Percentiles rank a stretch among this genome's conserved stretches.
Evolutionary conservation across 495 filamentous ascomycete species (phyloP).

Genomic region (Aspergillus sclerotioniger): DNA sequence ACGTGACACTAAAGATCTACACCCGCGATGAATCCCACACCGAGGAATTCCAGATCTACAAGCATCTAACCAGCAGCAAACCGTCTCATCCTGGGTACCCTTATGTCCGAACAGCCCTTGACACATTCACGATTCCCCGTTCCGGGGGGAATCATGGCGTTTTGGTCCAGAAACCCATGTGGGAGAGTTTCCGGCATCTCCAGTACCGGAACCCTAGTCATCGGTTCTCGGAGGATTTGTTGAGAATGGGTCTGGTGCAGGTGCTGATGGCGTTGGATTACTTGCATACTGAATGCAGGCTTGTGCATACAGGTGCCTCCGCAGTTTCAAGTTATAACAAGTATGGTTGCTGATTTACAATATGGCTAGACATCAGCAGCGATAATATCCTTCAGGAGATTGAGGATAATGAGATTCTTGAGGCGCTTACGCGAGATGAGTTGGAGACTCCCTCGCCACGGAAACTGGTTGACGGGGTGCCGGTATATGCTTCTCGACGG

Average conservation of each 20-base stretch:
- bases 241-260: conserved; percentile 30
- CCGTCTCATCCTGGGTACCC: conserved; percentile 26
- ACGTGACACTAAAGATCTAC: conserved; percentile 46
- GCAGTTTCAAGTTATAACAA: conserved; percentile 16
- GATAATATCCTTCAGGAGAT: conserved; percentile 45
- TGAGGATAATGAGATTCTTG: conserved; percentile 37
- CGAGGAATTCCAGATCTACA: conserved; percentile 30
- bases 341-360: conserved; percentile 6
- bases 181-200: conserved; percentile 39
- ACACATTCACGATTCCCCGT: conserved; percentile 31
- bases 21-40: conserved; percentile 21
- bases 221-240: conserved; percentile 32
- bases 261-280: conserved; percentile 44
- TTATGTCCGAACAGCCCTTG: conserved; percentile 28
- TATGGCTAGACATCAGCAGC: conserved; percentile 36
- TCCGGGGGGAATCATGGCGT: conserved; percentile 31
- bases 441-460: conserved; percentile 35
- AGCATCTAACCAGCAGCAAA: conserved; percentile 21
- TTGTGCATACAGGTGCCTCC: conserved; percentile 42
- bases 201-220: conserved; percentile 29
- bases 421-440: conserved; percentile 32
- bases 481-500: conserved; percentile 37
- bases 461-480: conserved; percentile 31
- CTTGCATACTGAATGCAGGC: conserved; percentile 47
- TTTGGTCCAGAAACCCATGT: conserved; percentile 41